Base-by-base conservation (phyloP, 257 asterid species). In the Voacanga thouarsii region DNA sequence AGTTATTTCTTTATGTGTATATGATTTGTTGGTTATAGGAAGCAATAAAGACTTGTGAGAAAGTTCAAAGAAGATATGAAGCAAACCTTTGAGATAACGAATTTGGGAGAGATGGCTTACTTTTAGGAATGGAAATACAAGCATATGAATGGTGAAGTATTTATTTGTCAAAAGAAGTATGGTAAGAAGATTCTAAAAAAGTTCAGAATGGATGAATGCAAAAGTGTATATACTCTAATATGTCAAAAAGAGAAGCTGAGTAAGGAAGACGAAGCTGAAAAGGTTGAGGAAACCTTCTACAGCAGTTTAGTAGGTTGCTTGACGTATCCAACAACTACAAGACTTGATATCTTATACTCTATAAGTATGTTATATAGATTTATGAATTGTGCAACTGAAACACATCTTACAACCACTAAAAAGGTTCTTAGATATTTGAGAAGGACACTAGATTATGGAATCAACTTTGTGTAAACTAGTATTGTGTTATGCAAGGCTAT, bases 291-390 rank as follows among this genome's bases (percentile, higher is more conserved):
- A 64, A 7, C 16, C 0, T 12, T 0, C 10, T 73, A 33, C 16
- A 79, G 19, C 49, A 79, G 70, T n/a, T 24, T 61, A 10, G 47
- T 64, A 10, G 79, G 82, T 7, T 79, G 41, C 19, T 18, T 73
- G 6, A 79, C 72, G 78, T 79, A 79, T 49, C 45, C 72, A 4
- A 74, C 33, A 5, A 18, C 74, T 24, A 65, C 74, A 0, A 76
- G 65, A 23, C 50, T 65, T 2, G 21, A 63, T 33, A 79, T 65
- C 24, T 4, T 79, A 19, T 21, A 33, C 60, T n/a, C 16, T 47
- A 55, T 49, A 59, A 79, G 78, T 23, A 1, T 72, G 4, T 50
- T 79, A 3, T 79, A 70, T 6, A 24, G 71, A 19, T 64, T 74
- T 12, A 18, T 79, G 73, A 28, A 65, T 21, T 74, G 63, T 65